These are phyloP conservation scores for Ophiostoma populinum DNA, from an alignment of 2,329 filamentous ascomycete species.

Conservation along the genomic window DNA sequence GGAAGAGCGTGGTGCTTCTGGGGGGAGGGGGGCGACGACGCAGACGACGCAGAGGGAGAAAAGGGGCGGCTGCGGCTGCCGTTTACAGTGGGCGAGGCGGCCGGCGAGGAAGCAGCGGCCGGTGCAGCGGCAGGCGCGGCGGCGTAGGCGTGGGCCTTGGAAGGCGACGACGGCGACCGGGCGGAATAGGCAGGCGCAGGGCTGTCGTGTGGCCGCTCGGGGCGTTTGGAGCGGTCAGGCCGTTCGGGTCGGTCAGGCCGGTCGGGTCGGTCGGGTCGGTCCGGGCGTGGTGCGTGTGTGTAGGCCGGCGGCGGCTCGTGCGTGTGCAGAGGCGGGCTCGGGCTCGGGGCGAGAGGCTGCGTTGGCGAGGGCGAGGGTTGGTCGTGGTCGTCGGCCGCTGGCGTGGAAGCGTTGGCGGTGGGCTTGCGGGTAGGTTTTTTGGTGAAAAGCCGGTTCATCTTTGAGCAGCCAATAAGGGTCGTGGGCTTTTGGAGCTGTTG, in stretches of 20 bases:
- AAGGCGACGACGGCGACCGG: slow-evolving; percentile 13
- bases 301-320: background rate
- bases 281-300: too few species aligned
- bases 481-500: too few species aligned
- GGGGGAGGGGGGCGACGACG: slow-evolving; percentile 9
- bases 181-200: slow-evolving; percentile 9
- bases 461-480: too few species aligned
- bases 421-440: slow-evolving; percentile 30
- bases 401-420: slow-evolving; percentile 18
- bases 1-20: slow-evolving; percentile 13
- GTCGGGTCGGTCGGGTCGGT: background rate
- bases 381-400: slow-evolving; percentile 18
- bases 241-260: background rate
- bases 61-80: slow-evolving; percentile 12
- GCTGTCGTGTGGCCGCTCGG: background rate
- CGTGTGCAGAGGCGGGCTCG: background rate
- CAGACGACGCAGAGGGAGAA: background rate
- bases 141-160: too few species aligned
- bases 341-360: slow-evolving; percentile 3
- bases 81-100: too few species aligned
- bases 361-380: too few species aligned
- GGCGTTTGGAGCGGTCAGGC: background rate
- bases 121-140: background rate
- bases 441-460: slow-evolving; percentile 35
- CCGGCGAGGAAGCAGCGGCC: slow-evolving; percentile 12